These are phyloP conservation scores for Phytophthora capsici DNA, from an alignment of 352 stramenopile species.

Conservation along the genomic window DNA sequence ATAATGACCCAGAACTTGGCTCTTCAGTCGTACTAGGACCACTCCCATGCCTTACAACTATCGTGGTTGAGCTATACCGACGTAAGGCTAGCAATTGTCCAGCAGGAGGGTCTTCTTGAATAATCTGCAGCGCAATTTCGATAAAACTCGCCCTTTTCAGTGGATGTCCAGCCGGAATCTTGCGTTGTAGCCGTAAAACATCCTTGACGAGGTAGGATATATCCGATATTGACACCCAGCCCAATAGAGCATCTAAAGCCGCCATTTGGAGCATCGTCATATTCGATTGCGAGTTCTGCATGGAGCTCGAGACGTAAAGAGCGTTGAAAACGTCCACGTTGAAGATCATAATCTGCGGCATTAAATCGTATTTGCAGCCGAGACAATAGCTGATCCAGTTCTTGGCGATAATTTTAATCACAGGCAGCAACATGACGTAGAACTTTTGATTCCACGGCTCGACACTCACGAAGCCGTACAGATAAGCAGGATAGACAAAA, in stretches of 20 bases:
- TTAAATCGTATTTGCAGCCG: constrained; percentile 34
- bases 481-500: constrained; percentile 25
- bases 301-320: constrained; percentile 49
- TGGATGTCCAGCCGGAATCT: constrained; percentile 19
- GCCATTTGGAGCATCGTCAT: constrained; percentile 24
- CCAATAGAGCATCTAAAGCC: constrained; percentile 40
- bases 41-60: background rate
- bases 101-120: constrained; percentile 15
- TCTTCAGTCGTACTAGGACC: background rate
- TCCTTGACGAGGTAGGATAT: constrained; percentile 5
- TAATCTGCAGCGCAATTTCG: constrained; percentile 27
- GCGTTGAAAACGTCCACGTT: constrained; percentile 64
- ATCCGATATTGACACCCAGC: constrained; percentile 26
- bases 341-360: constrained; percentile 58
- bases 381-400: constrained; percentile 44
- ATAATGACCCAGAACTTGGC: background rate
- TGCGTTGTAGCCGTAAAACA: background rate
- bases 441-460: constrained; percentile 39
- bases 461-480: constrained; percentile 25
- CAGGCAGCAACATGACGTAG: constrained; percentile 23
- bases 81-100: constrained; percentile 1
- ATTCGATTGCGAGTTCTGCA: constrained; percentile 47
- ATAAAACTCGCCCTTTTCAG: constrained; percentile 23
- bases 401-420: constrained; percentile 48
- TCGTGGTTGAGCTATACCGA: background rate